phyloP scores from a whole-genome alignment of 208 protist genomes.

The Histomonas meleagridis region DNA sequence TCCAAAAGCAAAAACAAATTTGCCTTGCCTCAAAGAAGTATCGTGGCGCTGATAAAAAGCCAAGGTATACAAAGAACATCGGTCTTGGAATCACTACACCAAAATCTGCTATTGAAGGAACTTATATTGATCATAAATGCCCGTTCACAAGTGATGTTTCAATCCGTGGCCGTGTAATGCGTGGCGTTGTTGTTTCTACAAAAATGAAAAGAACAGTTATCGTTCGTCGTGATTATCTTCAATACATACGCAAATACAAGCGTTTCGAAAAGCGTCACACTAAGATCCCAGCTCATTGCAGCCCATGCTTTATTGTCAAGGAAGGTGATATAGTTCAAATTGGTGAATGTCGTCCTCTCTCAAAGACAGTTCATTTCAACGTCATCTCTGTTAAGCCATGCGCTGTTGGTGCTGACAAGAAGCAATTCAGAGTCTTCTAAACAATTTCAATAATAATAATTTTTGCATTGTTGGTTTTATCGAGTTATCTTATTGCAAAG shows the following conservation, averaged over 20 bases:
- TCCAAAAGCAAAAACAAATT: constrained; percentile 30
- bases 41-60: constrained; percentile 53
- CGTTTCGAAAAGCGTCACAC: constrained; percentile 99
- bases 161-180: constrained; percentile 96
- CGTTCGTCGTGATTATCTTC: constrained; percentile 97
- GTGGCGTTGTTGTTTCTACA: constrained; percentile 83
- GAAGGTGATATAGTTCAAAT: constrained; percentile 92
- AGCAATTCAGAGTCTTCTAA: constrained; percentile 28
- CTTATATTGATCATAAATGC: constrained; percentile 99
- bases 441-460: too few species aligned
- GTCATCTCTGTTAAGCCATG: constrained; percentile 74
- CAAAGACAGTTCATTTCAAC: constrained; percentile 99
- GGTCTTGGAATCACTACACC: constrained; percentile 98
- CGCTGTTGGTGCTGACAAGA: constrained; percentile 19
- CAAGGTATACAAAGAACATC: constrained; percentile 77
- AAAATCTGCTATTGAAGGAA: constrained; percentile 83
- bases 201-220: constrained; percentile 97
- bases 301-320: constrained; percentile 88
- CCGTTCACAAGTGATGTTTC: constrained; percentile 97
- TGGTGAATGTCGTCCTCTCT: constrained; percentile 82
- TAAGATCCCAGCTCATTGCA: constrained; percentile 92
- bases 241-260: constrained; percentile 99
- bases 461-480: too few species aligned
- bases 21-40: constrained; percentile 13
- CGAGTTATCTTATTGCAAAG: too few species aligned